Conservation (phyloP, 768 basidiomycete genomes). For the Auriculariales sp. region DNA sequence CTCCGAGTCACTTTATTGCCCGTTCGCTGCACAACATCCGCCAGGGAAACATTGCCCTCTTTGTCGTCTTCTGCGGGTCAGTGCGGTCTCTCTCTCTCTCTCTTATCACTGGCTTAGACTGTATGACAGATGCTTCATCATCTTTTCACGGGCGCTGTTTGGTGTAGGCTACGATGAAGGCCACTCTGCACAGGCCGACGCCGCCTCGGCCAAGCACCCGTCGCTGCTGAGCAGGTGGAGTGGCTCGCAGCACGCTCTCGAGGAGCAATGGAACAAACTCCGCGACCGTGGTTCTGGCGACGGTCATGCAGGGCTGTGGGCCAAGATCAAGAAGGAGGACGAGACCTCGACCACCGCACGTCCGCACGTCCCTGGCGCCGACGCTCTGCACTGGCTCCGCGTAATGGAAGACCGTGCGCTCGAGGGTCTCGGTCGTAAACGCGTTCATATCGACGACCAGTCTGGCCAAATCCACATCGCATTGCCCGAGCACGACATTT, state of each 20-base stretch:
- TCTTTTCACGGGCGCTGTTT: slow-evolving; percentile 2
- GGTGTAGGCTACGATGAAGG: slow-evolving; percentile 4
- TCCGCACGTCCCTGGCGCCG: not conserved
- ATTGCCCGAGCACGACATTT: not conserved
- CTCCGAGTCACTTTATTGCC: not conserved
- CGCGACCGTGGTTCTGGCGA: not conserved
- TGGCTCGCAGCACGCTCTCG: not conserved
- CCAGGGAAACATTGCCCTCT: not conserved
- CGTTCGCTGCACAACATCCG: not conserved
- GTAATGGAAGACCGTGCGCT: not conserved
- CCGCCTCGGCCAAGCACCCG: not conserved
- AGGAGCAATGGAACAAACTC: not conserved
- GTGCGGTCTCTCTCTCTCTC: not conserved
- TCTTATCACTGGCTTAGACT: not conserved
- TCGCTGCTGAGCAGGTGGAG: not conserved
- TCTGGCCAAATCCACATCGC: not conserved
- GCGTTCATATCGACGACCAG: not conserved
- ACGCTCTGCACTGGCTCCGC: not conserved
- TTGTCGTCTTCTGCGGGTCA: not conserved
- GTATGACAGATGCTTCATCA: slow-evolving; percentile 1
- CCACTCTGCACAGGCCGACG: not conserved
- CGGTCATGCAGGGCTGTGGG: not conserved
- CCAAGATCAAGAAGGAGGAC: slow-evolving; percentile 1
- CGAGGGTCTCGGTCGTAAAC: not conserved
- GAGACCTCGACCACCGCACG: not conserved